These are phyloP conservation scores for Cephalotrichum gorgonifer DNA, from an alignment of 2,329 filamentous ascomycete genomes.

Conservation along the genomic window DNA sequence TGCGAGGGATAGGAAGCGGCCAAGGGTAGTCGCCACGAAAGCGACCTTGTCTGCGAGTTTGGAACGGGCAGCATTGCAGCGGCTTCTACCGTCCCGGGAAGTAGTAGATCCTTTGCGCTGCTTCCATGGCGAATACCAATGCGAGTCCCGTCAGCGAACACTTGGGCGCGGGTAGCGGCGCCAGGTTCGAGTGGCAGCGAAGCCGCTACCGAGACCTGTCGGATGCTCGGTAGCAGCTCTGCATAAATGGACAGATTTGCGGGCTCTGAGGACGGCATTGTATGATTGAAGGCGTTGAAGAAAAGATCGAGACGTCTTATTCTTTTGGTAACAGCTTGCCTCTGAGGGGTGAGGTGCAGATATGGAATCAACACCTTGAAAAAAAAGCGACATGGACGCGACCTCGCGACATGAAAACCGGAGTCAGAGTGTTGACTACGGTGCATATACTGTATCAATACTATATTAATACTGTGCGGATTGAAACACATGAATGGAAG, in stretches of 20 bases:
- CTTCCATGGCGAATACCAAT: conserved; percentile 39
- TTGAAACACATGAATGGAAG: no score
- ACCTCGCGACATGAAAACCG: no score
- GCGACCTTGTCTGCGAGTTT: conserved; percentile 17
- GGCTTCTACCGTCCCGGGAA: conserved; percentile 31
- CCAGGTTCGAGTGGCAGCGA: conserved; percentile 34
- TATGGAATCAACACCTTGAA: no score
- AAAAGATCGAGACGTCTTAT: neutral
- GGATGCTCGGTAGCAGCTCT: conserved; percentile 54
- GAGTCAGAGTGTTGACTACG: no score
- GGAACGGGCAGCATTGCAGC: conserved; percentile 26
- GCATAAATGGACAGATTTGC: conserved; percentile 37
- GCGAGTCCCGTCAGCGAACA: conserved; percentile 32
- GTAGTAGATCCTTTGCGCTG: conserved; percentile 19
- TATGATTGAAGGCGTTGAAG: neutral
- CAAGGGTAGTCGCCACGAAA: conserved; percentile 46
- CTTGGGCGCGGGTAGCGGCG: conserved; percentile 27
- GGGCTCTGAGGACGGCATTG: neutral
- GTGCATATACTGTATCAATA: no score
- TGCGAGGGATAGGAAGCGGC: conserved; percentile 8
- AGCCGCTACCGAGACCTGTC: conserved; percentile 50
- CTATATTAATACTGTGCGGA: no score
- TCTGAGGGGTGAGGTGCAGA: no score
- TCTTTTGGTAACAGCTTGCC: neutral
- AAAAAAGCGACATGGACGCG: no score